Evolutionary conservation across 306 rosid genomes (phyloP).

Genomic region (Acacia acuminata): DNA sequence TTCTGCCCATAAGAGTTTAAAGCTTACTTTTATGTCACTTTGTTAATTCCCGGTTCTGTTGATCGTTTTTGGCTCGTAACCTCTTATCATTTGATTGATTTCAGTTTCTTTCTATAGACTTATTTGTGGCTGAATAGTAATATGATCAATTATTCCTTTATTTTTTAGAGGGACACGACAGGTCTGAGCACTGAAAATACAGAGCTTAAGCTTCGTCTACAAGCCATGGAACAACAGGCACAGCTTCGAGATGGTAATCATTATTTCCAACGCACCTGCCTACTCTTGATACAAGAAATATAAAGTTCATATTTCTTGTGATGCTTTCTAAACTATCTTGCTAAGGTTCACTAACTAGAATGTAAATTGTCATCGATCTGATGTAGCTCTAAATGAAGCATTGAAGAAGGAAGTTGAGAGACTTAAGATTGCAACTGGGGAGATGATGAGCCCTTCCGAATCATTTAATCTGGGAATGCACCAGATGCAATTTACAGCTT

Average conservation of each 20-base stretch:
- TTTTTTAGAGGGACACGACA: slow-evolving; percentile 76
- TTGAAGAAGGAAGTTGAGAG: slow-evolving; percentile 96
- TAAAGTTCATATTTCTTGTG: slow-evolving; percentile 14
- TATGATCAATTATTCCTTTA: slow-evolving; percentile 28
- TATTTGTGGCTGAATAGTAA: slow-evolving; percentile 18
- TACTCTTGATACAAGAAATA: slow-evolving; percentile 9
- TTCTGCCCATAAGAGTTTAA: not conserved
- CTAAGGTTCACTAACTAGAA: not conserved
- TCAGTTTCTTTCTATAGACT: slow-evolving; percentile 14
- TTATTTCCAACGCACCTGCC: slow-evolving; percentile 6
- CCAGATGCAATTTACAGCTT: slow-evolving; percentile 61
- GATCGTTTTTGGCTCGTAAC: slow-evolving; percentile 13
- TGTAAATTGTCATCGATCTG: slow-evolving; percentile 29
- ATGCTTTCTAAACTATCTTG: not conserved
- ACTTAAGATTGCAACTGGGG: slow-evolving; percentile 91
- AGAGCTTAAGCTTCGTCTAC: slow-evolving; percentile 92
- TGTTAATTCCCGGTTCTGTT: not conserved
- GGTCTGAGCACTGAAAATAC: slow-evolving; percentile 88
- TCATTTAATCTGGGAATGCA: slow-evolving; percentile 87
- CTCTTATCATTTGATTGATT: slow-evolving; percentile 2
- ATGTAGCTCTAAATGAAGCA: slow-evolving; percentile 85
- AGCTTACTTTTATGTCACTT: not conserved
- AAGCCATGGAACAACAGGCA: slow-evolving; percentile 99
- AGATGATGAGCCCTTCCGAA: slow-evolving; percentile 70
- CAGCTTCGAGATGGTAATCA: slow-evolving; percentile 88